Evolutionary conservation across 2,329 filamentous ascomycete species (phyloP).

Genomic region (Cladosporium cucumerinum): DNA sequence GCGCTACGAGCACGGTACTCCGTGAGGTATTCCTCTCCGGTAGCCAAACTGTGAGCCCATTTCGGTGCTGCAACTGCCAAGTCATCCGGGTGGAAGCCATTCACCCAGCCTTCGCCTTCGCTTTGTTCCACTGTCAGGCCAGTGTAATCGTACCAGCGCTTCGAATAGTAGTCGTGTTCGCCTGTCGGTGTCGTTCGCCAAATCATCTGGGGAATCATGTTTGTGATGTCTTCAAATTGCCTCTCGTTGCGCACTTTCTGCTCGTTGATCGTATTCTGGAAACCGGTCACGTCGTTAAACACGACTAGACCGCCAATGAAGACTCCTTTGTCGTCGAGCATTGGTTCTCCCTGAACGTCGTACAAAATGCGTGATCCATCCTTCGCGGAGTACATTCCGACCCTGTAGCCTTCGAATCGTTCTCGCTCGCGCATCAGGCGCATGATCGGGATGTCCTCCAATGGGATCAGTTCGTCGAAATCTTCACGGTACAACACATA

Average conservation of each 20-base stretch:
- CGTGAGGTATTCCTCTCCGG: constrained; percentile 65
- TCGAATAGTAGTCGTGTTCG: constrained; percentile 68
- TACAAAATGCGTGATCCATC: constrained; percentile 56
- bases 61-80: constrained; percentile 51
- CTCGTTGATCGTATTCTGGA: constrained; percentile 65
- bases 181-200: constrained; percentile 68
- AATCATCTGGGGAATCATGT: constrained; percentile 57
- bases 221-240: constrained; percentile 72
- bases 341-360: constrained; percentile 65
- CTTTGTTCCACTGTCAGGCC: constrained; percentile 62
- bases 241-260: constrained; percentile 70
- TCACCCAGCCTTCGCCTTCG: constrained; percentile 60
- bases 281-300: constrained; percentile 68
- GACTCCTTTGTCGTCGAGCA: constrained; percentile 64
- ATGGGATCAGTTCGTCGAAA: constrained; percentile 57
- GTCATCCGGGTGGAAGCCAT: constrained; percentile 69
- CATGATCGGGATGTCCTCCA: constrained; percentile 65
- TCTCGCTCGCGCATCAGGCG: constrained; percentile 60
- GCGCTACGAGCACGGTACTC: constrained; percentile 68
- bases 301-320: constrained; percentile 71
- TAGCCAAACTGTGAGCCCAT: constrained; percentile 63
- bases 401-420: constrained; percentile 56
- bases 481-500: constrained; percentile 65
- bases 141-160: constrained; percentile 77
- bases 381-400: constrained; percentile 60